Evolutionary conservation across 306 rosid species (phyloP).

Genomic region (Senna tora): DNA sequence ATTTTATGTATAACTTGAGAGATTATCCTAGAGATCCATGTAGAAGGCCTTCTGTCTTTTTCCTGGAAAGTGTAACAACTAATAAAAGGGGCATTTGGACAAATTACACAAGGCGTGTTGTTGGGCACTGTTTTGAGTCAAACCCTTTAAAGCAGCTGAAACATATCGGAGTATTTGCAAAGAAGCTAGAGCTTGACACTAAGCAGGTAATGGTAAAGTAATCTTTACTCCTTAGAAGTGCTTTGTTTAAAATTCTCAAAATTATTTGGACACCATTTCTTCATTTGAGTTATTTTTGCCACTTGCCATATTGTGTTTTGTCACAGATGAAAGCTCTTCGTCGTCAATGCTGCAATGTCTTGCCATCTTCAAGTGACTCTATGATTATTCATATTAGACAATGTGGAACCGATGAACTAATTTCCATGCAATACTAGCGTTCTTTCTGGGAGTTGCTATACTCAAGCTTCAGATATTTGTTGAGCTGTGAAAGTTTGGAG

Average conservation of each 20-base stretch:
- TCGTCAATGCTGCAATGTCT: conserved; percentile 71
- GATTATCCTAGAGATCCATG: conserved; percentile 75
- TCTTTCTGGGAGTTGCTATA: conserved; percentile 33
- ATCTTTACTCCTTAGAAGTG: neutral
- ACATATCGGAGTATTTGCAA: conserved; percentile 57
- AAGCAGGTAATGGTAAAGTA: conserved; percentile 61
- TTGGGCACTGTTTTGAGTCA: conserved; percentile 50
- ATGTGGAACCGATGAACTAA: conserved; percentile 61
- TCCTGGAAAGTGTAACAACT: conserved; percentile 51
- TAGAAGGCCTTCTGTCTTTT: conserved; percentile 66
- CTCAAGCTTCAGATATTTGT: conserved; percentile 14
- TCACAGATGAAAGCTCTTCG: conserved; percentile 81
- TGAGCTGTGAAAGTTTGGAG: conserved; percentile 27
- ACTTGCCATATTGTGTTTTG: conserved; percentile 27
- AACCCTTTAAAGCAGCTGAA: conserved; percentile 47
- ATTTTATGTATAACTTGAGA: conserved; percentile 63
- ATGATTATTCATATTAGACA: conserved; percentile 55
- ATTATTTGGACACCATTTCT: conserved; percentile 13
- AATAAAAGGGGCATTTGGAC: conserved; percentile 56
- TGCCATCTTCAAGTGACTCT: conserved; percentile 49
- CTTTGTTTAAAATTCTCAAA: conserved; percentile 5
- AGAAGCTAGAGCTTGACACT: conserved; percentile 58
- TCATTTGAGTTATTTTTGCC: conserved; percentile 10
- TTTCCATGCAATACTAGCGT: conserved; percentile 62
- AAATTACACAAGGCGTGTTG: conserved; percentile 55